Evolutionary conservation across 1,284 basidiomycete genomes (phyloP).

Genomic region (Cryptococcus sp.): DNA sequence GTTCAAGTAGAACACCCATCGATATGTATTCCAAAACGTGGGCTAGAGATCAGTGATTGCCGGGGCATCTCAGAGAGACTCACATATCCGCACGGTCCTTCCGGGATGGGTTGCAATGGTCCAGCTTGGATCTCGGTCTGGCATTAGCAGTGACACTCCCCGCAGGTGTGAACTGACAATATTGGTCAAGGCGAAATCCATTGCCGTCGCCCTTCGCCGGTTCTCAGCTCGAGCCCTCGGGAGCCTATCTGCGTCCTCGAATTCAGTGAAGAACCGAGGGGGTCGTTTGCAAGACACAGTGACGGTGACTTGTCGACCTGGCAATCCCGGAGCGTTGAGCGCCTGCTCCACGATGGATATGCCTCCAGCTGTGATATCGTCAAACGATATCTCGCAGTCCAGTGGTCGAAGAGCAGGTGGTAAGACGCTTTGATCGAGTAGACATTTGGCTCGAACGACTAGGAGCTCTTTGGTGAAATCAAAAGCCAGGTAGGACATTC

Average conservation of each 20-base stretch:
- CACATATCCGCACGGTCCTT: conserved; percentile 31
- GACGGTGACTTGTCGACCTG: conserved; percentile 18
- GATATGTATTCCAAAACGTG: conserved; percentile 38
- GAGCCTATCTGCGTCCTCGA: conserved; percentile 17
- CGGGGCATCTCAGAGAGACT: conserved; percentile 3
- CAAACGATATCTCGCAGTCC: conserved; percentile 36
- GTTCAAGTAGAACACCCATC: conserved; percentile 31
- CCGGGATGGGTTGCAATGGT: conserved; percentile 29
- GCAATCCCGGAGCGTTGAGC: background rate
- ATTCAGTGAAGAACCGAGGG: conserved; percentile 32
- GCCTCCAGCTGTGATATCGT: conserved; percentile 35
- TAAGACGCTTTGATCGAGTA: conserved; percentile 7
- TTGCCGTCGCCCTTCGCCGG: conserved; percentile 35
- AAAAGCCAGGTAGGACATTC: conserved; percentile 33
- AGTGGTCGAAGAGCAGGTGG: conserved; percentile 33
- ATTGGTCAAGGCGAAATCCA: conserved; percentile 33
- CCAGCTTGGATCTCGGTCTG: conserved; percentile 33
- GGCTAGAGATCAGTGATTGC: conserved; percentile 16
- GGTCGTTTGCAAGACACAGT: conserved; percentile 36
- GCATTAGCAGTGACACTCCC: conserved; percentile 1
- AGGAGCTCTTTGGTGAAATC: conserved; percentile 32
- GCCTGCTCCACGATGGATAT: conserved; percentile 22
- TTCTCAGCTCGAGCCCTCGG: background rate
- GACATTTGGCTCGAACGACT: conserved; percentile 21
- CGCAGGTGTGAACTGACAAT: conserved; percentile 7